A percentile compares a stretch with the other conserved stretches of the same genome.
Evolutionary conservation across 345 rosid species (phyloP).

Genomic region (Rubroshorea leprosula): DNA sequence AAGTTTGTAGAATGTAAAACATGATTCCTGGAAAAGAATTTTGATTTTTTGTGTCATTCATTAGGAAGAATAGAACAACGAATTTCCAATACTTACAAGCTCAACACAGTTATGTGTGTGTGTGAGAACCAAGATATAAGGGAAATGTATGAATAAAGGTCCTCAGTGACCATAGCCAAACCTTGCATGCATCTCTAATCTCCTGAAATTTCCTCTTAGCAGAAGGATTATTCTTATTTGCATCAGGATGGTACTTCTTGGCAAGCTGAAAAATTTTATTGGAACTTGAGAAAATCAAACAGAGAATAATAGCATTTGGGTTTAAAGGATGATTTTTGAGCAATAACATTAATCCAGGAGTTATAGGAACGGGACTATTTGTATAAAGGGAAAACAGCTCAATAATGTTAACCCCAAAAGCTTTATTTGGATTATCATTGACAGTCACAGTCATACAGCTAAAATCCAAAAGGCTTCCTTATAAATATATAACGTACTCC

Average conservation of each 20-base stretch:
- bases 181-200: conserved; percentile 88
- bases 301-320: background rate
- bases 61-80: background rate
- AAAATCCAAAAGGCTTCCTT: no score
- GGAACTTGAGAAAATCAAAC: conserved; percentile 2
- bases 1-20: no score
- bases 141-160: background rate
- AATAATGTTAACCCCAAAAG: background rate
- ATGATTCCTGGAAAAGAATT: no score
- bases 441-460: no score
- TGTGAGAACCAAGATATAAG: background rate
- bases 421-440: no score
- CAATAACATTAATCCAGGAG: background rate
- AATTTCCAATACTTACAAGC: background rate
- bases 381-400: background rate
- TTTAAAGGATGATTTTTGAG: background rate
- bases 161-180: conserved; percentile 10
- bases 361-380: no score
- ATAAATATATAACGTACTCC: no score
- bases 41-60: background rate
- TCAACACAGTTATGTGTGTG: no score
- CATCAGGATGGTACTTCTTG: conserved; percentile 89
- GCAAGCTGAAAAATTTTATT: conserved; percentile 61
- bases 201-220: conserved; percentile 85
- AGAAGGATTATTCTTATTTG: conserved; percentile 78